Evolutionary conservation across 495 filamentous ascomycete species (phyloP), one percentile per base, ranked within the genome.

Genomic region (Amphirosellinia nigrospora): DNA sequence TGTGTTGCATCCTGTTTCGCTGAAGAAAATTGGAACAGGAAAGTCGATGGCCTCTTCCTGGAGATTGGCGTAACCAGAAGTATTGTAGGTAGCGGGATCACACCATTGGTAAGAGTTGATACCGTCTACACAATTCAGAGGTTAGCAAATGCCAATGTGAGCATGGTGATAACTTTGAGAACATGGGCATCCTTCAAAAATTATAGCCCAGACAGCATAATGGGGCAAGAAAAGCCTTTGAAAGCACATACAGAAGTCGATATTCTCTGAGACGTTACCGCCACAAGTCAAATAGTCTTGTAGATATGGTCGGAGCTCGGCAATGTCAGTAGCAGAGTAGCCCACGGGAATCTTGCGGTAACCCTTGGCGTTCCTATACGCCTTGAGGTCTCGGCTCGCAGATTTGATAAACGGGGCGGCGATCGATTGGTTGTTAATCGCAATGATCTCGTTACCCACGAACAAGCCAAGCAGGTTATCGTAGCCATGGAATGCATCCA

Each of bases 51-150:
- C 85, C 39, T 79, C 76, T 64, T 80, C 79, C 77, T 91, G 84
- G 30, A 96, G 87, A 50, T 84, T 80, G 55, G 80, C 70, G 80
- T 97, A 97, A 66, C 93, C 93, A 26, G 92, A 95, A 10, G 79
- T 81, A 30, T 75, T 64, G 79, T 89, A 94, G 39, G 82, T 83
- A 19, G 83, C 80, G n/a, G 88, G 82, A 65, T 89, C 86, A 73
- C 94, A 97, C 94, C 94, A 97, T 75, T 93, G 90, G 73, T 97
- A 97, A 46, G 93, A 92, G 74, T 97, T 96, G 43, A 97, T 82
- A 16, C 88, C 85, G 78, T 92, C 68, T 70, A 11, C 6, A 15
- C 8, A 39, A 56, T 21, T 11, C 0, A 36, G 6, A 23, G 36
- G 30, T 70, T 48, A 70, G 30, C 39, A 48, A 26, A 30, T 34